A percentile compares a stretch with the other conserved stretches of the same genome.
These are phyloP conservation scores for Coemansia pectinata DNA, from an alignment of 192 early-diverging fungal genomes.

Conservation along the genomic window DNA sequence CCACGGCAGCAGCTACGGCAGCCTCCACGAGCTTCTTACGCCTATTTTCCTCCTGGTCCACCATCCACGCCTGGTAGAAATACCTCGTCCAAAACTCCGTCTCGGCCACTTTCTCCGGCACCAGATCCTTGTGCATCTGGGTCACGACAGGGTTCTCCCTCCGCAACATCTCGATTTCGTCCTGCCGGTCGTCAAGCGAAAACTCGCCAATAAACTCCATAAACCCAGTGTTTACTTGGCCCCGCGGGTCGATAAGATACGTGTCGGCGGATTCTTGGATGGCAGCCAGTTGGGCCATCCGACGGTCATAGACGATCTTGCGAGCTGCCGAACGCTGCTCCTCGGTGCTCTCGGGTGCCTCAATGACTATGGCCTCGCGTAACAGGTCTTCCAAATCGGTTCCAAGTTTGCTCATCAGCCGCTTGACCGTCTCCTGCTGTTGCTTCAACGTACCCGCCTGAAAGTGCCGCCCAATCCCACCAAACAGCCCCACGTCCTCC, in stretches of 20 bases:
- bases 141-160: constrained; percentile 15
- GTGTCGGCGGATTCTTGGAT: constrained; percentile 38
- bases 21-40: constrained; percentile 52
- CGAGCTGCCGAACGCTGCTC: constrained; percentile 38
- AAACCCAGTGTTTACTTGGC: constrained; percentile 8
- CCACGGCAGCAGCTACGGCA: constrained; percentile 37
- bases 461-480: constrained; percentile 22
- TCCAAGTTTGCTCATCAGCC: constrained; percentile 34
- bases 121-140: constrained; percentile 24
- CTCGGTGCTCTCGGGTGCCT: constrained; percentile 44
- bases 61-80: constrained; percentile 41
- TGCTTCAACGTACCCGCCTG: constrained; percentile 24
- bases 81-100: constrained; percentile 48
- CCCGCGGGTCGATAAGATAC: constrained; percentile 30
- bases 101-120: constrained; percentile 22
- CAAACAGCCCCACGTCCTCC: constrained; percentile 6
- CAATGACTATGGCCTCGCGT: constrained; percentile 52
- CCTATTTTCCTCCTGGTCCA: constrained; percentile 45
- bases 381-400: constrained; percentile 44
- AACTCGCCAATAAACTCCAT: constrained; percentile 20
- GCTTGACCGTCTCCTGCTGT: constrained; percentile 33
- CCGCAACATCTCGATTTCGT: constrained; percentile 12
- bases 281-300: constrained; percentile 45
- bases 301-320: constrained; percentile 49
- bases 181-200: constrained; percentile 4